Evolutionary conservation across 345 rosid genomes (phyloP), one percentile per base, ranked within the genome.

Genomic region (Stellera chamaejasme): DNA sequence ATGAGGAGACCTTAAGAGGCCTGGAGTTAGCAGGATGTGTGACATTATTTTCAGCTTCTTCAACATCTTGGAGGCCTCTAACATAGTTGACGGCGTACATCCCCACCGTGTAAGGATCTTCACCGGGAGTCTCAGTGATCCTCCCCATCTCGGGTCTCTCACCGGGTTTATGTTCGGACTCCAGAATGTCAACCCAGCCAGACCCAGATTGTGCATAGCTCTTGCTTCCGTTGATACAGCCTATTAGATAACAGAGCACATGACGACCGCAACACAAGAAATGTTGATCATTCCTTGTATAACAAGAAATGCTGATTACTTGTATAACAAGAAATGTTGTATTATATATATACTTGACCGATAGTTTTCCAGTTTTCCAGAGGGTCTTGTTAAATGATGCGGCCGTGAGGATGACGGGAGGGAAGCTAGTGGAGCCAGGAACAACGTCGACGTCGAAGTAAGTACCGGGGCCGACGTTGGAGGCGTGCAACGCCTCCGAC

Each of bases 261-360:
- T 19, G 0, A 19, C 23, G 23, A 19, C 23, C 23, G 1, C 28
- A 60, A 32, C 4, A 39, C 2, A 32, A 11, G 25, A 5, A 9
- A 5, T n/a, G 52, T 48, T 48, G 6, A 11, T n/a, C n/a, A n/a
- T 12, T n/a, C 2, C 14, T n/a, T n/a, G 10, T 10, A 48, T 4
- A 10, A n/a, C 52, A 48, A 48, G 19, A 46, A 46, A 7, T 46
- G 14, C n/a, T n/a, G n/a, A n/a, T 12, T n/a, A 10, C 14, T n/a
- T n/a, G 10, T 10, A 48, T 4, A 10, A n/a, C 52, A 48, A 48
- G 19, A 46, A 46, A 7, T 46, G 14, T n/a, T n/a, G n/a, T n/a
- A n/a, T n/a, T n/a, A n/a, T n/a, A n/a, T n/a, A n/a, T n/a, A n/a
- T 54, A 71, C 85, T 74, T 77, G 64, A 2, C 85, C 85, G 12